Percentiles rank a stretch among this genome's conserved stretches.
phyloP scores from a whole-genome alignment of 2,329 filamentous ascomycete species.

The Pseudogymnoascus sp. region DNA sequence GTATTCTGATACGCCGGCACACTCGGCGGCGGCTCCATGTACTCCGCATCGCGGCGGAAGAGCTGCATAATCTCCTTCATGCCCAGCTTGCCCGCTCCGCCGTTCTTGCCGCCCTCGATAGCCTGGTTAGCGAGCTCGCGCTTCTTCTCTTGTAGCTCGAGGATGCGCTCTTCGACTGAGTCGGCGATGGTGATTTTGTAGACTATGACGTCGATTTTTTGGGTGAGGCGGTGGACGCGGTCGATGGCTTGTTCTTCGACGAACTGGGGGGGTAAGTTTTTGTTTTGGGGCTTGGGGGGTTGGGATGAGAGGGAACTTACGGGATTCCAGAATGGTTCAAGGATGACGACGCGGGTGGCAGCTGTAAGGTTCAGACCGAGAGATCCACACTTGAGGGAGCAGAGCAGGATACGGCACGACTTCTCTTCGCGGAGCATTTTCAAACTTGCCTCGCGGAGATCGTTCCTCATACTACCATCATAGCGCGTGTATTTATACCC shows the following conservation, averaged over 20 bases:
- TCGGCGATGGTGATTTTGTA: constrained; percentile 85
- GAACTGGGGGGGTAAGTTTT: constrained; percentile 43
- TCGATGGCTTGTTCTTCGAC: constrained; percentile 99
- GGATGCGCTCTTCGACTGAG: constrained; percentile 87
- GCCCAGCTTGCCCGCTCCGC: constrained; percentile 70
- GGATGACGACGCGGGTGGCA: constrained; percentile 83
- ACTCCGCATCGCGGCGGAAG: constrained; percentile 41
- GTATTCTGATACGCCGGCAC: not conserved
- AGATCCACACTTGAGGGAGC: constrained; percentile 88
- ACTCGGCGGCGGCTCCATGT: not conserved
- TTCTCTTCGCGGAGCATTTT: constrained; percentile 67
- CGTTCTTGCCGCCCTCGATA: constrained; percentile 73
- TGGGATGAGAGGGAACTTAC: not conserved
- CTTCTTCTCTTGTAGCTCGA: constrained; percentile 93
- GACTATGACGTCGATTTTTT: constrained; percentile 88
- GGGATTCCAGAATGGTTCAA: constrained; percentile 98
- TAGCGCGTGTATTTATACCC: constrained; percentile 79
- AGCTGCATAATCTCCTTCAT: constrained; percentile 90
- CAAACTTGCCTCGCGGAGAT: constrained; percentile 80
- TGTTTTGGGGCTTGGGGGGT: not conserved
- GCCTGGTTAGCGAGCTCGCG: constrained; percentile 83
- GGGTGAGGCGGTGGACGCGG: constrained; percentile 94
- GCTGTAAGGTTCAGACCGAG: constrained; percentile 91
- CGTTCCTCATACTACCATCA: constrained; percentile 91
- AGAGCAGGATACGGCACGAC: constrained; percentile 74